Conservation (phyloP, 2,329 filamentous ascomycete species). For the Xylaria digitata region DNA sequence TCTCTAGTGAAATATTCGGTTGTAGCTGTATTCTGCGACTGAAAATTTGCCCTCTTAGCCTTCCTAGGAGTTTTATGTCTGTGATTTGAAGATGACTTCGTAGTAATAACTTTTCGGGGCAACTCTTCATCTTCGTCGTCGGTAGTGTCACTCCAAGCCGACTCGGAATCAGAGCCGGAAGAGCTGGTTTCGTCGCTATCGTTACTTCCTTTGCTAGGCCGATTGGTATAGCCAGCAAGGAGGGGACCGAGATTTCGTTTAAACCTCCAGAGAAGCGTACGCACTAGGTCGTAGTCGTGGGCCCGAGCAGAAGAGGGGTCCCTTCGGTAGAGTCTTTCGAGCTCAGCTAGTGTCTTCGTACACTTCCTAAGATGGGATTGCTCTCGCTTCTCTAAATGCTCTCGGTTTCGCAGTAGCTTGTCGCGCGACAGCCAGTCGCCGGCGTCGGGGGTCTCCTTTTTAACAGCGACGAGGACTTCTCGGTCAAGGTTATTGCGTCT, state of each 20-base stretch:
- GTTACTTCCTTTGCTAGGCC: background rate
- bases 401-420: conserved; percentile 33
- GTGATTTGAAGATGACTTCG: background rate
- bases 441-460: conserved; percentile 20
- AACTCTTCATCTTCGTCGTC: conserved; percentile 8
- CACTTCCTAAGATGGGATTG: conserved; percentile 27
- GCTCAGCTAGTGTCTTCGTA: conserved; percentile 30
- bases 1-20: background rate
- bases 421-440: conserved; percentile 35
- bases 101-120: background rate
- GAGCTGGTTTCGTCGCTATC: conserved; percentile 3
- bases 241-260: conserved; percentile 41
- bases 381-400: conserved; percentile 37
- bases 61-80: background rate
- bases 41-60: background rate
- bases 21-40: background rate
- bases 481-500: conserved; percentile 40
- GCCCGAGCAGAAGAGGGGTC: conserved; percentile 37
- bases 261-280: conserved; percentile 38
- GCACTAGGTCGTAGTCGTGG: conserved; percentile 36
- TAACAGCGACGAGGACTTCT: conserved; percentile 31
- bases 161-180: background rate
- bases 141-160: conserved; percentile 1
- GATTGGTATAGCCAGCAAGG: conserved; percentile 23
- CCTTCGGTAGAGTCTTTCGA: conserved; percentile 33